Conservation (phyloP, 768 basidiomycete genomes). For the Albatrellus ellisii region DNA sequence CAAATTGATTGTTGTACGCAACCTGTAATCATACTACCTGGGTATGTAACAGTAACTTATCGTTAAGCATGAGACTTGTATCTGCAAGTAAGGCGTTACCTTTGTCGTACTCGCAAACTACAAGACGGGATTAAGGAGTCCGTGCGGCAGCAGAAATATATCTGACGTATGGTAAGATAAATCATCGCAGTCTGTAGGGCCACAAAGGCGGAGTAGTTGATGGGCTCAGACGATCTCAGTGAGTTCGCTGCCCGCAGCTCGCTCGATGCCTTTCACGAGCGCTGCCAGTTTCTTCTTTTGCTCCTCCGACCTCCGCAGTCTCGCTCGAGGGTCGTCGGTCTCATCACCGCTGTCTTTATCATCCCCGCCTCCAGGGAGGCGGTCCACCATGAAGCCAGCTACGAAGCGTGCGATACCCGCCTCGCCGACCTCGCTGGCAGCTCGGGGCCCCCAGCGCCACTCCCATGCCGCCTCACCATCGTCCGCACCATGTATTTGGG, state of each 20-base stretch:
- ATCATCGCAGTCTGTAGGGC: neutral
- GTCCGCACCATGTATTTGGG: slow-evolving; percentile 20
- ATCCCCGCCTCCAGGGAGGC: neutral
- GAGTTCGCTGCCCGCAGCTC: slow-evolving; percentile 49
- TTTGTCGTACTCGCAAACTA: too few relatives aligned
- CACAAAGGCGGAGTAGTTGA: too few relatives aligned
- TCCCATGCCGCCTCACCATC: slow-evolving; percentile 37
- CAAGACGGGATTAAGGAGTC: too few relatives aligned
- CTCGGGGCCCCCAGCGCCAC: slow-evolving; percentile 81
- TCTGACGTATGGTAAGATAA: too few relatives aligned
- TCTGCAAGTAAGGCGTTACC: too few relatives aligned
- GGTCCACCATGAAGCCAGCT: slow-evolving; percentile 63
- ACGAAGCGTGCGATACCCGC: slow-evolving; percentile 60
- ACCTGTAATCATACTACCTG: too few relatives aligned
- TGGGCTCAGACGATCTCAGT: slow-evolving; percentile 22
- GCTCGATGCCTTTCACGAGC: slow-evolving; percentile 43
- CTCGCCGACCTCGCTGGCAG: slow-evolving; percentile 78
- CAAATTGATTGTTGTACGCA: too few relatives aligned
- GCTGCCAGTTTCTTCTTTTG: slow-evolving; percentile 27
- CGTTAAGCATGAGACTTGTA: too few relatives aligned
- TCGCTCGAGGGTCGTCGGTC: slow-evolving; percentile 7
- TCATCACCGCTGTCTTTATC: slow-evolving; percentile 2
- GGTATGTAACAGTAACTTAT: too few relatives aligned
- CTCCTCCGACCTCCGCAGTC: slow-evolving; percentile 16
- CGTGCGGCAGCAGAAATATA: too few relatives aligned